Evolutionary conservation across 108 stramenopile genomes (phyloP), one percentile per base, ranked within the genome.

Genomic region (Nannochloropsis gaditana): DNA sequence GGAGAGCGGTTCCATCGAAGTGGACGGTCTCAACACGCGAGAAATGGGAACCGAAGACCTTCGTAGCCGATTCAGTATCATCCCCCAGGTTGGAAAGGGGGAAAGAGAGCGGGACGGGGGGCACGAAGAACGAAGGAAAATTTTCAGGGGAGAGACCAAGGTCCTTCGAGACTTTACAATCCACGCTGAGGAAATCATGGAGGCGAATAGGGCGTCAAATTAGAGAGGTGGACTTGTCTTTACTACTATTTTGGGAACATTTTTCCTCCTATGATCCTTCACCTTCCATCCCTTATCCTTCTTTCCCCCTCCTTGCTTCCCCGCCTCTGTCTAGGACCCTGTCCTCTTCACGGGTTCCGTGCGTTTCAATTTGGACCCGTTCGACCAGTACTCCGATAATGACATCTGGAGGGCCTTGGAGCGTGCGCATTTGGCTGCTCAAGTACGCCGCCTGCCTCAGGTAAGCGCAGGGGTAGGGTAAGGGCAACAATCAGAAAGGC

Each of bases 281-380:
- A 31, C 31, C 31, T 31, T 31, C 31, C 31, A 31, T 31, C 31
- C 31, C 31, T 31, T 31, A 31, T 31, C 31, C 80, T 31, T 31
- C 31, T 31, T 31, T 31, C 31, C 31, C 31, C 31, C 31, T 31
- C 31, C 31, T 31, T 31, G 31, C 31, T 31, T 31, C 31, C 31
- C 31, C 31, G 31, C 31, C 31, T 31, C 31, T 31, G 31, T 31
- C 31, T 15, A 50, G 47, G 47, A 95, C 86, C 95, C 95, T 42
- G 92, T 92, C 59, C 85, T 98, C 9, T 98, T 96, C 86, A 84
- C 93, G n/a, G 97, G 95, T 17, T 93, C 95, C 21, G 44, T 98
- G 42, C 89, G 91, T 50, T 90, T 87, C 84, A 98, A 98, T 86
- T 85, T 98, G 42, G 92, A 91, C 79, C 94, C 95, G 44, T 93